Conservation (phyloP, 148 eudicot genomes). For the Drosera capensis region DNA sequence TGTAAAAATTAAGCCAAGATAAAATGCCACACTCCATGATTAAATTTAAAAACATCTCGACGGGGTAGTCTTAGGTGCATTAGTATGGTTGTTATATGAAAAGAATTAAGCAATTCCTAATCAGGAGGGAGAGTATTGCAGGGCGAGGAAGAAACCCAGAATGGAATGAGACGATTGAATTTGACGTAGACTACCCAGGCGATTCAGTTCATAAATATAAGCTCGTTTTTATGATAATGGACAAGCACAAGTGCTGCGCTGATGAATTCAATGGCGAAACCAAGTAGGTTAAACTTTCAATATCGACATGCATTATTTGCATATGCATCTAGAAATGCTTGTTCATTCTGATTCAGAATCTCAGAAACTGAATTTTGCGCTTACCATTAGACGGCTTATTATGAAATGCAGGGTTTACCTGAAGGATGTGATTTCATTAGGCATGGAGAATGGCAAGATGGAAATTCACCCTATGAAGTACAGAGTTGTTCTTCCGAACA, state of each 20-base stretch:
- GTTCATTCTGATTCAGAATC: background rate
- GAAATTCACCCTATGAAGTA: conserved; percentile 9
- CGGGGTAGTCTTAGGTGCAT: background rate
- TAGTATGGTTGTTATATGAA: background rate
- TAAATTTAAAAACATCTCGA: no score
- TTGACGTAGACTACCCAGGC: conserved; percentile 9
- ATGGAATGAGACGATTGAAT: conserved; percentile 16
- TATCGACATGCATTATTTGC: background rate
- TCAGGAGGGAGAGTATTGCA: no score
- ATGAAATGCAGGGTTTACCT: conserved; percentile 15
- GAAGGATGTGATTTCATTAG: conserved; percentile 13
- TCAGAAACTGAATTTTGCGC: no score
- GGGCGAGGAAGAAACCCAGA: conserved; percentile 12
- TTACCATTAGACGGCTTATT: background rate
- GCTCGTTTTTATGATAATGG: conserved; percentile 13
- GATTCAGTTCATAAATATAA: conserved; percentile 8
- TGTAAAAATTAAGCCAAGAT: no score
- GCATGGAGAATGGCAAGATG: conserved; percentile 14
- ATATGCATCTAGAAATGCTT: background rate
- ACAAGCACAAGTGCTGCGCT: conserved; percentile 10
- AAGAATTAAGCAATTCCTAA: no score
- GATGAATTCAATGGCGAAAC: conserved; percentile 13
- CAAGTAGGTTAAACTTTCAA: conserved; percentile 3
- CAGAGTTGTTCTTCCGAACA: conserved; percentile 12
- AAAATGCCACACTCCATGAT: no score